These are phyloP conservation scores for Rubia yunnanensis DNA, from an alignment of 257 asterid species.

Conservation along the genomic window DNA sequence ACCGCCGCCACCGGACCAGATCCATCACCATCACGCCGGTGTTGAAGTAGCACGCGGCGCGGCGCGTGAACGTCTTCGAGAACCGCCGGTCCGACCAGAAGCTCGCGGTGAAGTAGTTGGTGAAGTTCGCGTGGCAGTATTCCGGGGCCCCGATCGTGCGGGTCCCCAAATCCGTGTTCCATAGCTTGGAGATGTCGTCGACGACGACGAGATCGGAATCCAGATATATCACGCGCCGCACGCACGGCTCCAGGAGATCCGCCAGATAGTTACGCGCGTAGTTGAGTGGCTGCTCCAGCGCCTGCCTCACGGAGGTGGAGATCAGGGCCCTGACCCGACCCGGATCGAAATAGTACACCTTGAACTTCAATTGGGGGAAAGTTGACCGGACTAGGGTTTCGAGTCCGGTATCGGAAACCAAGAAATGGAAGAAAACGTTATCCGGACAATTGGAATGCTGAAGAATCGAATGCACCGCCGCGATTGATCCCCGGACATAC, in stretches of 20 bases:
- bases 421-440: slow-evolving; percentile 71
- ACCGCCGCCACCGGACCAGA: slow-evolving; percentile 73
- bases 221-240: slow-evolving; percentile 62
- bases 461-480: slow-evolving; percentile 81
- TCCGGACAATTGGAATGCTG: slow-evolving; percentile 79
- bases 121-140: slow-evolving; percentile 86
- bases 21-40: slow-evolving; percentile 96
- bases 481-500: slow-evolving; percentile 84
- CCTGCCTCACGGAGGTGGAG: slow-evolving; percentile 75
- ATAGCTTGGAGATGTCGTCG: slow-evolving; percentile 69
- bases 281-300: slow-evolving; percentile 82
- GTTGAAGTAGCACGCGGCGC: slow-evolving; percentile 73
- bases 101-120: slow-evolving; percentile 59
- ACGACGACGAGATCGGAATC: slow-evolving; percentile 88
- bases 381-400: slow-evolving; percentile 67
- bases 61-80: slow-evolving; percentile 42
- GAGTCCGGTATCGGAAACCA: slow-evolving; percentile 59
- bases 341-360: slow-evolving; percentile 81
- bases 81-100: slow-evolving; percentile 57
- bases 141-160: slow-evolving; percentile 91
- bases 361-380: slow-evolving; percentile 71
- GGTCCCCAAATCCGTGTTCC: slow-evolving; percentile 50
- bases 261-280: slow-evolving; percentile 83
- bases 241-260: slow-evolving; percentile 72
- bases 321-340: slow-evolving; percentile 68